Evolutionary conservation across 2,329 filamentous ascomycete species (phyloP), one percentile per base, ranked within the genome.

Genomic region (Neonectria punicea): DNA sequence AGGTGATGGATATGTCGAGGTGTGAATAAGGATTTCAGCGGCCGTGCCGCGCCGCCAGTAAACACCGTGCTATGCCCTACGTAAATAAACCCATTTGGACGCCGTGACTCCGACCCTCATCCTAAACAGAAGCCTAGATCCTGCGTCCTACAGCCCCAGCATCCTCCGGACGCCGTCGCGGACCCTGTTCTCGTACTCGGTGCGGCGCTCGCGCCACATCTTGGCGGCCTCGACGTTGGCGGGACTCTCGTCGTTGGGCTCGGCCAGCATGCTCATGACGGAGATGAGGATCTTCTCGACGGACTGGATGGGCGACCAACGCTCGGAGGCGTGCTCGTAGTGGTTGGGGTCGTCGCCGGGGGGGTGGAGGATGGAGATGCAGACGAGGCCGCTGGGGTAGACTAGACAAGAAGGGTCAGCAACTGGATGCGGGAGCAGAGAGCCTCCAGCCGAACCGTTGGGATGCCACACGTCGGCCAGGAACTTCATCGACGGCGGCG

Each of bases 261-360:
- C 94, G 1, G 94, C 94, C 50, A 98, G 88, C 94, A 98, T 98
- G 81, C 93, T 97, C 92, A 98, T 98, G 66, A 98, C 95, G 53
- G 90, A 94, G 63, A 98, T 94, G 72, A 98, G 85, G 72, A 98
- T 98, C 85, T 98, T 98, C 83, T 98, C 96, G 71, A 98, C 95
- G 65, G 92, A 96, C 83, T 98, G 96, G 68, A 98, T 97, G 13
- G 95, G 95, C 30, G 92, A 95, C 95, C 95, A 98, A 68, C 95
- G 90, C 84, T 98, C 96, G 1, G 92, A 94, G 8, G 96, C 95
- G 74, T 95, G 93, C 81, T 98, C 95, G 86, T 98, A 98, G 84
- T 97, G 94, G 83, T 98, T 98, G 59, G 96, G 96, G 80, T 98
- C 95, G 82, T 98, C 95, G 75, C 96, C 95, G 3, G 95, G 95